Evolutionary conservation across 2,329 filamentous ascomycete species (phyloP).

Genomic region (Pyricularia sp.): DNA sequence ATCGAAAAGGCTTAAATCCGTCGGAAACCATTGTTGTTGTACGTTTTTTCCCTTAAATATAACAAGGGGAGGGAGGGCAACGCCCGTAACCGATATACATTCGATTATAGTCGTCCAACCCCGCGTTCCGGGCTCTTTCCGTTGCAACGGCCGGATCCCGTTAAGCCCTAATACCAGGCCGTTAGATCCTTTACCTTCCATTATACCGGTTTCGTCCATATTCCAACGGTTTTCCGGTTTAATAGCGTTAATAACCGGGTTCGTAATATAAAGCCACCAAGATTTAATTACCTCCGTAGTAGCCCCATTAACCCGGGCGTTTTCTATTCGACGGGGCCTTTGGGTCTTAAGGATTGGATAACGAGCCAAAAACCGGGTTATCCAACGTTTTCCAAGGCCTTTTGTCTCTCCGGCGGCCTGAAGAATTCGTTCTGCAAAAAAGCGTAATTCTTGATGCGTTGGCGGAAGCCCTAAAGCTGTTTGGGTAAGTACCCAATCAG

Average conservation of each 20-base stretch:
- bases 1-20: neutral
- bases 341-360: constrained; percentile 1
- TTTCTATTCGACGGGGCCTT: neutral
- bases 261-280: neutral
- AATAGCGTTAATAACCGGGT: neutral
- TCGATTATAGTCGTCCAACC: neutral
- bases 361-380: constrained; percentile 2
- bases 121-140: neutral
- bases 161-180: neutral
- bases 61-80: neutral
- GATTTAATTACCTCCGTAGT: neutral
- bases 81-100: neutral
- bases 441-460: constrained; percentile 5
- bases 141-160: neutral
- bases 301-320: neutral
- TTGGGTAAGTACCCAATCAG: constrained; percentile 6
- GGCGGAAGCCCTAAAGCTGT: constrained; percentile 6
- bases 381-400: constrained; percentile 5
- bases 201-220: constrained; percentile 1
- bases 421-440: constrained; percentile 6
- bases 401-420: neutral
- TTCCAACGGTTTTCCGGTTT: neutral
- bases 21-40: constrained; percentile 1
- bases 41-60: neutral
- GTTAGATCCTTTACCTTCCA: neutral